Percentiles rank a stretch among this genome's conserved stretches.
phyloP scores from a whole-genome alignment of 2,329 filamentous ascomycete species.

The Ramularia endophylla region DNA sequence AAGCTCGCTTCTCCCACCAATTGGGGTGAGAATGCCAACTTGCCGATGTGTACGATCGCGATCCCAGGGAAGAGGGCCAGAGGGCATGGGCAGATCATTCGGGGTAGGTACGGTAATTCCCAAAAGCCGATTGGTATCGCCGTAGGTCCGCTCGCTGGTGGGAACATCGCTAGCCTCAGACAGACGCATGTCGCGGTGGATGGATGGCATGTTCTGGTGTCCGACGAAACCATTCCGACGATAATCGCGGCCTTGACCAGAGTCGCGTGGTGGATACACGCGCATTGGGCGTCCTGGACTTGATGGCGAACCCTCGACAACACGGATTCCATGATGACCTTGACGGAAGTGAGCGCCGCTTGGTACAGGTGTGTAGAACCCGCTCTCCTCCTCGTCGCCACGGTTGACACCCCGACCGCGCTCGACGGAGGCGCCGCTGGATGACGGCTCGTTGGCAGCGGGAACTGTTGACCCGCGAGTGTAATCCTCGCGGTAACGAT shows the following conservation, averaged over 20 bases:
- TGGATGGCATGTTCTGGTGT: slow-evolving; percentile 4
- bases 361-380: slow-evolving; percentile 1
- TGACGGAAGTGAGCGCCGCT: not conserved
- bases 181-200: slow-evolving; percentile 8
- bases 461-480: slow-evolving; percentile 8
- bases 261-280: too few relatives aligned
- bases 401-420: slow-evolving; percentile 5
- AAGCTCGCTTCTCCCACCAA: too few relatives aligned
- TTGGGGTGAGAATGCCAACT: too few relatives aligned
- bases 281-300: too few relatives aligned
- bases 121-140: slow-evolving; percentile 26
- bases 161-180: slow-evolving; percentile 22
- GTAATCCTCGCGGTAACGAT: slow-evolving; percentile 26
- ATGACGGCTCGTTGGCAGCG: not conserved
- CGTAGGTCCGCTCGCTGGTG: slow-evolving; percentile 28
- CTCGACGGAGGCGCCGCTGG: slow-evolving; percentile 11
- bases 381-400: not conserved
- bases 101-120: slow-evolving; percentile 19
- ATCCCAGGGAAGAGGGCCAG: not conserved
- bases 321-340: not conserved
- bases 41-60: too few relatives aligned
- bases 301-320: too few relatives aligned
- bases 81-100: not conserved
- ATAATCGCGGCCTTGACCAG: too few relatives aligned
- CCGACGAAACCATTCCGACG: too few relatives aligned